Percentiles rank a stretch among this genome's conserved stretches.
Evolutionary conservation across 306 rosid genomes (phyloP).

Genomic region (Adenanthera pavonina): DNA sequence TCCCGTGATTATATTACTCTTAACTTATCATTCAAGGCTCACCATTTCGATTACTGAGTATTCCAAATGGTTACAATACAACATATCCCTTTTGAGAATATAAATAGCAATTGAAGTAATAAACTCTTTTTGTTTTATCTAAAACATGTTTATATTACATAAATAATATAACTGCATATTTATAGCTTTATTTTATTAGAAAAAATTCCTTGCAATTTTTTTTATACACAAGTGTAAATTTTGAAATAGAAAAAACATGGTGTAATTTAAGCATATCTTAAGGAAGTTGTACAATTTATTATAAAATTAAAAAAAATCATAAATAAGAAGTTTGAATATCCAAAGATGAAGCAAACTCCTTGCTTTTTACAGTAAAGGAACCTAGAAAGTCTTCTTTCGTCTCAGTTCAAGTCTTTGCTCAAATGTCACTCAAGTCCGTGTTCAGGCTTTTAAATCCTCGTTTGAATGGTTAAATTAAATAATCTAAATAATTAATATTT

Average conservation of each 20-base stretch:
- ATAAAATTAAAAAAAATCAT: not conserved
- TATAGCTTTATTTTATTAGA: not conserved
- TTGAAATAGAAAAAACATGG: not conserved
- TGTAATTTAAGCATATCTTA: not conserved
- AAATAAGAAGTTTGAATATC: not conserved
- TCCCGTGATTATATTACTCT: slow-evolving; percentile 39
- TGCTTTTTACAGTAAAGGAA: slow-evolving; percentile 30
- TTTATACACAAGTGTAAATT: not conserved
- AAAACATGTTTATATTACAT: not conserved
- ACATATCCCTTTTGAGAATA: not conserved
- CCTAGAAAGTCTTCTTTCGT: not conserved
- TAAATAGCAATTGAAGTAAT: not conserved
- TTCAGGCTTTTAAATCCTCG: not conserved
- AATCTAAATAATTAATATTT: not conserved
- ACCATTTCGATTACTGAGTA: slow-evolving; percentile 28
- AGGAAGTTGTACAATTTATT: not conserved
- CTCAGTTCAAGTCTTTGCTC: slow-evolving; percentile 4
- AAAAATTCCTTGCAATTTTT: not conserved
- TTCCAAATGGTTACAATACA: slow-evolving; percentile 25
- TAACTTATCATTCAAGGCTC: slow-evolving; percentile 8
- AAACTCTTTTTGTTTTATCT: too few relatives aligned
- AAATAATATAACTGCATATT: too few relatives aligned
- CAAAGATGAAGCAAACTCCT: not conserved
- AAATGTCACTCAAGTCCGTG: not conserved
- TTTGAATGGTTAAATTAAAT: not conserved